phyloP scores from a whole-genome alignment of 2,329 filamentous ascomycete species.

The Trichoderma brevicompactum region DNA sequence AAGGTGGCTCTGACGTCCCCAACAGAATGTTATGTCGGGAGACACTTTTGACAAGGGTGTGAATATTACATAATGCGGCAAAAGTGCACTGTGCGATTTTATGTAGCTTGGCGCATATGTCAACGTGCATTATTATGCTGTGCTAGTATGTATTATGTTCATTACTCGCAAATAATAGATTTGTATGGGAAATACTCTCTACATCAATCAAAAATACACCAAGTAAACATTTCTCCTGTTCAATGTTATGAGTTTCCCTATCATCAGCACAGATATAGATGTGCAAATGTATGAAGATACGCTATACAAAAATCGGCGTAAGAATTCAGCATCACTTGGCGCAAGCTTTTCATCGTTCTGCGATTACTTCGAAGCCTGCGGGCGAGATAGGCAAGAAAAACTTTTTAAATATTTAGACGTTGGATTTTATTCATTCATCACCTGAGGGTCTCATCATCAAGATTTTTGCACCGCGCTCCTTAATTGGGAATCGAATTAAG shows the following conservation, averaged over 20 bases:
- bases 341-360: background rate
- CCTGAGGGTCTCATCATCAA: conserved; percentile 23
- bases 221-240: too few species aligned
- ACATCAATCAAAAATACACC: too few species aligned
- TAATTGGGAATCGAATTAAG: conserved; percentile 30
- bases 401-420: background rate
- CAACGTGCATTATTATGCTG: conserved; percentile 23
- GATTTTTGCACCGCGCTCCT: conserved; percentile 23
- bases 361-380: background rate
- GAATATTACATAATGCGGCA: conserved; percentile 25
- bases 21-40: conserved; percentile 26
- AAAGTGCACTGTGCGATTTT: conserved; percentile 20
- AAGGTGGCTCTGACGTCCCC: conserved; percentile 26
- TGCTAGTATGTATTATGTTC: background rate
- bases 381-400: background rate
- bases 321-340: background rate
- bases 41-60: conserved; percentile 27
- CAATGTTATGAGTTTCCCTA: too few species aligned
- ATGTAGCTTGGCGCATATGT: conserved; percentile 1
- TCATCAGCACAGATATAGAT: background rate
- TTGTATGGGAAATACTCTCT: background rate
- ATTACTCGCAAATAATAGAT: background rate
- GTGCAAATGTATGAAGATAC: too few species aligned
- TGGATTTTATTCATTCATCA: conserved; percentile 26
- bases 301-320: background rate